Base-by-base conservation (phyloP, 768 basidiomycete species). In the Pisolithus orientalis region DNA sequence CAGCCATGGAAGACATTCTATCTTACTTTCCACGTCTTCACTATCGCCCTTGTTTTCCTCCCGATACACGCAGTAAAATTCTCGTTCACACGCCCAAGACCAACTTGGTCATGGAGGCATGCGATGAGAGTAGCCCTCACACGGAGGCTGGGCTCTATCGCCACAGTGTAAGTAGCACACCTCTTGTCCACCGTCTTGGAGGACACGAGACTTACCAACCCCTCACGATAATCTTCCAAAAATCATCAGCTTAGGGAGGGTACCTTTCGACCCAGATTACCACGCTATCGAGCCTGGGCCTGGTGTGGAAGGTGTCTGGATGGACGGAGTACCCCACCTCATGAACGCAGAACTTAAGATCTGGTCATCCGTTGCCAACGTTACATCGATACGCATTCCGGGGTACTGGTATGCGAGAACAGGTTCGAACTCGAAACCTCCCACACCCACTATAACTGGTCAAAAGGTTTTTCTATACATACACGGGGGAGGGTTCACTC, bases 321-420 rank as follows among this genome's bases (percentile, higher is more conserved):
- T 71, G 5, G 59, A 65, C 1, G 53, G 54, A 4, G 57, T 60
- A 16, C 54, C 64, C 14, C 54, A 66, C 4, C 56, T 65, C 28
- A 51, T 71, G 17, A 49, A 53, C 7, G 67, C 66, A 7, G 59
- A 67, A 16, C 50, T 70, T 39, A 50, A 53, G 21, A 49, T 54
- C 6, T 60, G 27, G 29, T 59, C 61, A 10, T 28, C 44, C 1
- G 44, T 31, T 10, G 44, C 44, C 24, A 46, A 52, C 24, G 61
- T 72, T 6, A 31, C 58, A 39, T 46, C 65, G 24, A 50, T 56
- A 27, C 54, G 55, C 17, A 58, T 67, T 16, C 60, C 59, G 0
- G 70, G 68, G 1, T 71, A 64, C 54, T 71, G 62, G 54, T 60
- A 49, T 28, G 58, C 53, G 5, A 43, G 40, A 45, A 24, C 47